These are phyloP conservation scores for Metschnikowia shivogae DNA, from an alignment of 805 yeast genomes.

Conservation along the genomic window DNA sequence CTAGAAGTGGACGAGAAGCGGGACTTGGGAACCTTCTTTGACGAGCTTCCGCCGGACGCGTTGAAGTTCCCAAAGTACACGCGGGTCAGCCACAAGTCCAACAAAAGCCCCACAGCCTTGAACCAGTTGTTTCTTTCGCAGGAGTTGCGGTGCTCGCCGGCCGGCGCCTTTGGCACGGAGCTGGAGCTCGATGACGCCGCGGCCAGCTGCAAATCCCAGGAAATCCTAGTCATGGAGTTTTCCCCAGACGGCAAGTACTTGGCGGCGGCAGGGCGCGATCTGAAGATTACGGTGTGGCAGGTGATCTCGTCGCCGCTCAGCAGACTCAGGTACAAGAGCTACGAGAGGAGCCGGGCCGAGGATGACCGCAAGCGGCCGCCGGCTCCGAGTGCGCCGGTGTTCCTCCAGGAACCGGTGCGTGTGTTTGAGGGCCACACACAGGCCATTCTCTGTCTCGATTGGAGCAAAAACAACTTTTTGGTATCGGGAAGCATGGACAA, in stretches of 20 bases:
- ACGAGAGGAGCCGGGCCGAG: constrained; percentile 17
- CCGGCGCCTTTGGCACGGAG: constrained; percentile 1
- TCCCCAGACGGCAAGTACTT: constrained; percentile 75
- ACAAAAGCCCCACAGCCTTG: constrained; percentile 43
- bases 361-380: constrained; percentile 14
- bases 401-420: constrained; percentile 60
- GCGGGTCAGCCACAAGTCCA: constrained; percentile 45
- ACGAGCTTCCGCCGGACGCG: constrained; percentile 32
- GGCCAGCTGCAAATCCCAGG: constrained; percentile 24
- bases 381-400: constrained; percentile 66
- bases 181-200: constrained; percentile 20
- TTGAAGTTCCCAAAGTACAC: constrained; percentile 54
- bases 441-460: constrained; percentile 71
- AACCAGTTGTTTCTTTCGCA: constrained; percentile 62
- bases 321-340: constrained; percentile 43
- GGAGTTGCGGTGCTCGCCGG: constrained; percentile 31
- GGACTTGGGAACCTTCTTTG: constrained; percentile 24
- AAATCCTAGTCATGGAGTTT: constrained; percentile 74
- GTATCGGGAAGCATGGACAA: constrained; percentile 80
- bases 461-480: constrained; percentile 85
- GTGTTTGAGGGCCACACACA: constrained; percentile 63
- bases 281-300: constrained; percentile 68
- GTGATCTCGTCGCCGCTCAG: constrained; percentile 72
- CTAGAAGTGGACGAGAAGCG: constrained; percentile 7
- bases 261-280: constrained; percentile 82